These are phyloP conservation scores for Oryza longistaminata DNA, from an alignment of 176 grass and related monocot genomes.

Conservation along the genomic window DNA sequence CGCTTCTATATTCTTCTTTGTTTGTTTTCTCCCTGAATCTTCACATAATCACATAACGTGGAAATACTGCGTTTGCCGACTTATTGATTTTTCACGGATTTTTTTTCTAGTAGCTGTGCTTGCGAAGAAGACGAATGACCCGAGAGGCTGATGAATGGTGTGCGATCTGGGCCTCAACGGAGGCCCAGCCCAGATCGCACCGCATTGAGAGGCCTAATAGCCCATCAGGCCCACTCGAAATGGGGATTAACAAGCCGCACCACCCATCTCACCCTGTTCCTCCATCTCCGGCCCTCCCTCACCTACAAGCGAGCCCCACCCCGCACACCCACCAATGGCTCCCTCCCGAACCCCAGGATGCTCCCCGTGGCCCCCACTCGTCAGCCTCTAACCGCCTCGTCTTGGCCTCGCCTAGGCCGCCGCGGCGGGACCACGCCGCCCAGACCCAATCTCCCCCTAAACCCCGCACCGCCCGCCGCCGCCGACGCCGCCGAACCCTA, in stretches of 20 bases:
- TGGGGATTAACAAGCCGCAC: background rate
- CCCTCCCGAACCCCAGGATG: constrained; percentile 20
- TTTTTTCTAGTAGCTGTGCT: background rate
- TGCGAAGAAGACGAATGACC: background rate
- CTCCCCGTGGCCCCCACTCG: constrained; percentile 4
- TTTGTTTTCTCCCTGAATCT: no score
- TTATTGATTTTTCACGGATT: background rate
- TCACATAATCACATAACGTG: background rate
- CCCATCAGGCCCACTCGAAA: background rate
- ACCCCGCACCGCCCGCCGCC: background rate
- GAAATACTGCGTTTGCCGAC: background rate
- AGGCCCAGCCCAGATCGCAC: background rate
- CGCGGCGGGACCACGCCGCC: constrained; percentile 9
- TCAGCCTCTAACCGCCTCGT: constrained; percentile 25
- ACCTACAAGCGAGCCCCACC: constrained; percentile 33
- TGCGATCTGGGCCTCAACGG: no score
- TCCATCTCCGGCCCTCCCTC: background rate
- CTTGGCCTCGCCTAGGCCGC: constrained; percentile 21
- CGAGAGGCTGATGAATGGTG: no score
- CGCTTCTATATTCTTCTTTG: no score
- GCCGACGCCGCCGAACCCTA: constrained; percentile 40
- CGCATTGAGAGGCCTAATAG: background rate
- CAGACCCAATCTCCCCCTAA: constrained; percentile 31
- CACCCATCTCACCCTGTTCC: background rate
- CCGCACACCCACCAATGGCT: constrained; percentile 36